These are phyloP conservation scores for Haplographium delicatum DNA, from an alignment of 495 filamentous ascomycete genomes.

Conservation along the genomic window DNA sequence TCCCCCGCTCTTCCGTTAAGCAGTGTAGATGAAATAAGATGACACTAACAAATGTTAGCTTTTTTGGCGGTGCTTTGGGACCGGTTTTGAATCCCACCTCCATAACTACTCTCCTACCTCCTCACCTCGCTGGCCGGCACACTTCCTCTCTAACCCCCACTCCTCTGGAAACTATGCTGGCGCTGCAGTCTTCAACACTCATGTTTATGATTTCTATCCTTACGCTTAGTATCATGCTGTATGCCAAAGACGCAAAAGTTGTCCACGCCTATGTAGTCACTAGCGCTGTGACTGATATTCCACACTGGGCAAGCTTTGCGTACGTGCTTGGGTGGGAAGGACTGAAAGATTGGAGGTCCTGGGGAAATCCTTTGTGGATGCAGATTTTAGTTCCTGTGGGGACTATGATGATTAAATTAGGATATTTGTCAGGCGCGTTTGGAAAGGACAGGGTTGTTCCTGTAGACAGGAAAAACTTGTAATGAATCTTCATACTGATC, in stretches of 20 bases:
- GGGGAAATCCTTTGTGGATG: not conserved
- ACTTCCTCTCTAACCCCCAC: not conserved
- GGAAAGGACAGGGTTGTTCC: not conserved
- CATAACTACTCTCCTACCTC: not conserved
- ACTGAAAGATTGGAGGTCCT: not conserved
- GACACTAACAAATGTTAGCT: not conserved
- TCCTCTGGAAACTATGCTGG: not conserved
- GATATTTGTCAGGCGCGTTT: not conserved
- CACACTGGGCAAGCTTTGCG: not conserved
- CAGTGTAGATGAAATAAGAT: not conserved
- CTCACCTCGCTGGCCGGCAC: not conserved
- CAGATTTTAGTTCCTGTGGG: not conserved
- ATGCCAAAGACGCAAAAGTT: not conserved
- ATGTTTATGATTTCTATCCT: not conserved
- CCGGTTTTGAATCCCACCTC: not conserved
- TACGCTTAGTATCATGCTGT: not conserved
- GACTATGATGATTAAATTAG: not conserved
- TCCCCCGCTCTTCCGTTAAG: too few relatives aligned
- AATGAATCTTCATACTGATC: too few relatives aligned
- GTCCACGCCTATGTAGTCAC: not conserved
- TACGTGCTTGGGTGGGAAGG: not conserved
- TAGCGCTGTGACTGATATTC: not conserved
- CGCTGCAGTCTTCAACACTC: not conserved
- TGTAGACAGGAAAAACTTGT: too few relatives aligned
- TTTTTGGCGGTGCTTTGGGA: not conserved